Conservation (phyloP, 495 filamentous ascomycete genomes). For the Penicillium bovifimosum region DNA sequence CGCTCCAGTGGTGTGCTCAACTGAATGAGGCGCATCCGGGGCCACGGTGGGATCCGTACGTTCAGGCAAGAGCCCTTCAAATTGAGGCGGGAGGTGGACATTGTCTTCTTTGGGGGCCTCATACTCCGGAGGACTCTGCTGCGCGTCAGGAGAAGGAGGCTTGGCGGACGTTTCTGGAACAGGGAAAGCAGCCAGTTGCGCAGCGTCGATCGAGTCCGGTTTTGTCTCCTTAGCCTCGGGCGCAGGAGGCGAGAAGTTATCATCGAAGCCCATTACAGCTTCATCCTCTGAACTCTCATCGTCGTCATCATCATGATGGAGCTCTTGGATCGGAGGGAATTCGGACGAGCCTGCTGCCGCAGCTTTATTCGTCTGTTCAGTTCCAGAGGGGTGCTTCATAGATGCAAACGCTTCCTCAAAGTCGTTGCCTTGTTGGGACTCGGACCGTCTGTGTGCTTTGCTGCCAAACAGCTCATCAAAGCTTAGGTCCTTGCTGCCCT, state of each 20-base stretch:
- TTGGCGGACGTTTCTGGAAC: slow-evolving; percentile 26
- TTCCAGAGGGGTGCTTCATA: slow-evolving; percentile 29
- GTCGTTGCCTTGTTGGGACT: slow-evolving; percentile 52
- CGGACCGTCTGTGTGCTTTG: slow-evolving; percentile 49
- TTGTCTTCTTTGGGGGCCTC: slow-evolving; percentile 36
- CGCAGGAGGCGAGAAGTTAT: slow-evolving; percentile 77
- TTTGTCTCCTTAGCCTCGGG: slow-evolving; percentile 34
- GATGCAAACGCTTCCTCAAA: slow-evolving; percentile 46
- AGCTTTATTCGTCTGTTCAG: slow-evolving; percentile 28
- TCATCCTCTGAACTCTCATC: slow-evolving; percentile 72
- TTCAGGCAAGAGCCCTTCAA: slow-evolving; percentile 57
- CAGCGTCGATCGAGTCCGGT: slow-evolving; percentile 31
- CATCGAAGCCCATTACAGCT: slow-evolving; percentile 70
- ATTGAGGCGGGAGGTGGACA: slow-evolving; percentile 53
- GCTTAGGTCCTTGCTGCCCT: slow-evolving; percentile 30
- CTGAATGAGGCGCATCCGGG: slow-evolving; percentile 43
- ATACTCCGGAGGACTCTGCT: slow-evolving; percentile 63
- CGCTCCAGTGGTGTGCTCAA: slow-evolving; percentile 36
- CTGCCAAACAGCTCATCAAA: slow-evolving; percentile 53
- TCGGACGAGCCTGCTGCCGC: slow-evolving; percentile 46
- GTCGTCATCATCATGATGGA: slow-evolving; percentile 69
- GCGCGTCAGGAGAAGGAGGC: slow-evolving; percentile 49
- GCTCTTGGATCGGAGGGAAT: slow-evolving; percentile 88
- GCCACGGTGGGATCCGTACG: slow-evolving; percentile 56
- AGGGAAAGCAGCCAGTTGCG: slow-evolving; percentile 41